These are phyloP conservation scores for Gnomoniopsis smithogilvyi DNA, from an alignment of 2,329 filamentous ascomycete species.

Conservation along the genomic window DNA sequence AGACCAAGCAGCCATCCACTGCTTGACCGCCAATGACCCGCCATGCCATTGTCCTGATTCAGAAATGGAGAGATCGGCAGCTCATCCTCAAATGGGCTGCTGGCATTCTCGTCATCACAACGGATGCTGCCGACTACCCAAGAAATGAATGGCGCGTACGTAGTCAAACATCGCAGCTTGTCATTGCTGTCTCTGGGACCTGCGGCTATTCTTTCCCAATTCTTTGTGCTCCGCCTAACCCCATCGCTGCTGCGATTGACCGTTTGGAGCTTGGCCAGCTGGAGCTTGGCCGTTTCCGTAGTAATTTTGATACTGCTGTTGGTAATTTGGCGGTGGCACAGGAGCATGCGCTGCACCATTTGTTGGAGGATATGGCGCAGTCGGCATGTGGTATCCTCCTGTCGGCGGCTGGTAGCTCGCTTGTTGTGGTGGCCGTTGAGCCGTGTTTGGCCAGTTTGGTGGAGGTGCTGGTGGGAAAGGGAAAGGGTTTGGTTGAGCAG, in stretches of 20 bases:
- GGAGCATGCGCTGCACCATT: slow-evolving; percentile 9
- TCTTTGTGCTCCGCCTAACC: slow-evolving; percentile 9
- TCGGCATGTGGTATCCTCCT: slow-evolving; percentile 15
- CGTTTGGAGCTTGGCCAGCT: slow-evolving; percentile 11
- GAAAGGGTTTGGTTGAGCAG: slow-evolving; percentile 13
- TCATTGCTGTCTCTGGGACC: background rate
- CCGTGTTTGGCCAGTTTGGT: slow-evolving; percentile 10
- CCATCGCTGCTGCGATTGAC: slow-evolving; percentile 17
- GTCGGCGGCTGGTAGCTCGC: slow-evolving; percentile 14
- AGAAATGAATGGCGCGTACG: background rate
- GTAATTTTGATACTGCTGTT: slow-evolving; percentile 15
- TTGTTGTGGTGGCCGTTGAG: slow-evolving; percentile 12
- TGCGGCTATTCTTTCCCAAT: background rate
- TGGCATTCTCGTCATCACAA: background rate
- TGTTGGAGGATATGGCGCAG: slow-evolving; percentile 11
- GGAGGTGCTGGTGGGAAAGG: slow-evolving; percentile 15
- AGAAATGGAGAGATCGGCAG: background rate
- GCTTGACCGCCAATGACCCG: background rate
- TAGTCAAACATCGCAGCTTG: background rate
- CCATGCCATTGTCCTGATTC: background rate
- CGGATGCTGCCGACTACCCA: background rate
- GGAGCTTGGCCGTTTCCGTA: slow-evolving; percentile 14
- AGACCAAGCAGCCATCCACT: background rate
- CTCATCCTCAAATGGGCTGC: background rate
- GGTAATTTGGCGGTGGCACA: slow-evolving; percentile 11